Percentiles rank a stretch among this genome's conserved stretches.
Conservation (phyloP, 2,329 filamentous ascomycete species). For the Pestalotiopsis sp. region DNA sequence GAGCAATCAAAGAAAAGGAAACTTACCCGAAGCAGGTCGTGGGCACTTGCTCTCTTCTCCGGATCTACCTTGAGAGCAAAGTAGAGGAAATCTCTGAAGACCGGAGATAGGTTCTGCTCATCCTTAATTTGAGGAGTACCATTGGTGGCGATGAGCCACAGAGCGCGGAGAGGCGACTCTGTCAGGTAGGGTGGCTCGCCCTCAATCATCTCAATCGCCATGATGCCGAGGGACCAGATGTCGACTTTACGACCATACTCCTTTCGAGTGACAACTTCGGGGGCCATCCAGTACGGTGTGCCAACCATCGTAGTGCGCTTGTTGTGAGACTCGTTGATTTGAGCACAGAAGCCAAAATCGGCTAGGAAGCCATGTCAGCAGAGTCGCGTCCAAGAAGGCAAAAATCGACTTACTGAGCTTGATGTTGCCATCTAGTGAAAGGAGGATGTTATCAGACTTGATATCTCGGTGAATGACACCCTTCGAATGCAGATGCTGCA, state of each 20-base stretch:
- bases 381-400: neutral
- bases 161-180: constrained; percentile 86
- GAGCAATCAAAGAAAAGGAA: constrained; percentile 12
- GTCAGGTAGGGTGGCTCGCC: constrained; percentile 96
- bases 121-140: constrained; percentile 96
- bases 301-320: constrained; percentile 99
- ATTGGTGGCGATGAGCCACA: constrained; percentile 96
- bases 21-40: constrained; percentile 88
- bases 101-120: constrained; percentile 75
- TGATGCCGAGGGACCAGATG: constrained; percentile 98
- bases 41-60: constrained; percentile 92
- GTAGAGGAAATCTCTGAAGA: constrained; percentile 89
- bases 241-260: constrained; percentile 98
- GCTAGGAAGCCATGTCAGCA: constrained; percentile 49
- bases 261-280: constrained; percentile 94
- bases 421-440: constrained; percentile 93
- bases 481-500: constrained; percentile 96
- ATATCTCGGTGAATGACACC: constrained; percentile 98
- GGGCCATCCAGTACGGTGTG: constrained; percentile 99
- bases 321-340: constrained; percentile 95
- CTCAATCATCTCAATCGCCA: constrained; percentile 99
- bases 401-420: constrained; percentile 79
- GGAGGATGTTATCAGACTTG: constrained; percentile 96
- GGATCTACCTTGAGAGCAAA: constrained; percentile 96
- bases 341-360: constrained; percentile 98